Conservation (phyloP, 208 protist species). For the Trypanosomatidae sp. region DNA sequence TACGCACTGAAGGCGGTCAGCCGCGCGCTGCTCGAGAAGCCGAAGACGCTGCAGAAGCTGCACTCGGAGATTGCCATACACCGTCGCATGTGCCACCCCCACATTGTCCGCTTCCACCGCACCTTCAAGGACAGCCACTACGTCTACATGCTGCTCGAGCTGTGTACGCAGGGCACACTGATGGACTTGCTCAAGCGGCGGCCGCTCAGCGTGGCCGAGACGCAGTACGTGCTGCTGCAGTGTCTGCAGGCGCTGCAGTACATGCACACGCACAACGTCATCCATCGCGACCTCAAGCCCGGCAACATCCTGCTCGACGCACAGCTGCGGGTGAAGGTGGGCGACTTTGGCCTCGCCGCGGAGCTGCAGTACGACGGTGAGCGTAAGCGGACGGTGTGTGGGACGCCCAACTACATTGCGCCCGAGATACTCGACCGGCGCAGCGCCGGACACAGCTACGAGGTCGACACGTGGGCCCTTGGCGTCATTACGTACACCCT, state of each 20-base stretch:
- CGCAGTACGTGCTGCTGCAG: constrained; percentile 91
- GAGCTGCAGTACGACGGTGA: constrained; percentile 74
- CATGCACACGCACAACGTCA: constrained; percentile 91
- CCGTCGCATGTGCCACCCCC: constrained; percentile 86
- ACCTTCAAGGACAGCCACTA: constrained; percentile 96
- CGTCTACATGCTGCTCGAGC: constrained; percentile 98
- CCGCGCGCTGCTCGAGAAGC: constrained; percentile 86
- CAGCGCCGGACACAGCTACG: constrained; percentile 90
- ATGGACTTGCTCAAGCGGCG: constrained; percentile 93
- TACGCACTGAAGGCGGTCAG: constrained; percentile 94
- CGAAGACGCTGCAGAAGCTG: constrained; percentile 92
- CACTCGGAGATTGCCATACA: constrained; percentile 97
- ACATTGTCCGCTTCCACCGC: constrained; percentile 95
- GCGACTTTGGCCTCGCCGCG: constrained; percentile 87
- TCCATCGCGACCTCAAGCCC: constrained; percentile 96
- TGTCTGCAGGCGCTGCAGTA: constrained; percentile 89
- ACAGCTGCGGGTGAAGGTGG: constrained; percentile 87
- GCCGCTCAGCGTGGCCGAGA: constrained; percentile 87
- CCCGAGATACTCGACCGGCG: constrained; percentile 86
- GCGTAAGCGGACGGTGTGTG: constrained; percentile 92
- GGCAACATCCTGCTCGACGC: constrained; percentile 93
- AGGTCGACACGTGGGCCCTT: constrained; percentile 97
- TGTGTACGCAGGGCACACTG: constrained; percentile 93
- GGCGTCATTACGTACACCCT: constrained; percentile 98
- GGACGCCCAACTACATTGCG: constrained; percentile 96